Percentiles rank a stretch among this genome's conserved stretches.
phyloP scores from a whole-genome alignment of 164 flowering plant species.

The Kalanchoe fedtschenkoi region DNA sequence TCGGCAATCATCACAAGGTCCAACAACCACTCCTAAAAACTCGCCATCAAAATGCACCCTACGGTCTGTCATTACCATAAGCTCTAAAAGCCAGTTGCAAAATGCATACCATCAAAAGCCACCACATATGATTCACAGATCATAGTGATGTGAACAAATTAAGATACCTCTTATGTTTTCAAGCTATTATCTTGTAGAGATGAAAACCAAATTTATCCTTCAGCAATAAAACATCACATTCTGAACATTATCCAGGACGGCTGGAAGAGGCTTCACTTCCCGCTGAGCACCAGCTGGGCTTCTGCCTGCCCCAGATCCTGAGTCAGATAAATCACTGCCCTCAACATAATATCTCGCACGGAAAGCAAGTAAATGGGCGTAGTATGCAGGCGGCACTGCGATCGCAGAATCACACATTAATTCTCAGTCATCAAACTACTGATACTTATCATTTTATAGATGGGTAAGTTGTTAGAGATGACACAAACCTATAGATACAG shows the following conservation, averaged over 20 bases:
- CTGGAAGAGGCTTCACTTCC: slow-evolving; percentile 29
- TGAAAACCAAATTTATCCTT: too few species aligned
- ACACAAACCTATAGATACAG: slow-evolving; percentile 70
- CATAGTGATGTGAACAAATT: too few species aligned
- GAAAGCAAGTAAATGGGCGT: slow-evolving; percentile 73
- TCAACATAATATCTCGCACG: slow-evolving; percentile 64
- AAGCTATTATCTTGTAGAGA: too few species aligned
- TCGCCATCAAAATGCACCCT: too few species aligned
- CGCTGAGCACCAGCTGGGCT: slow-evolving; percentile 8
- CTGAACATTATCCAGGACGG: slow-evolving; percentile 44
- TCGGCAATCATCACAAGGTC: too few species aligned
- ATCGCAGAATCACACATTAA: not conserved
- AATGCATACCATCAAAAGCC: too few species aligned
- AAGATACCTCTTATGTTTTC: too few species aligned
- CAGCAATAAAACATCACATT: slow-evolving; percentile 75
- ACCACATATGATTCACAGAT: too few species aligned
- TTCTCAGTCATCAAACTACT: not conserved
- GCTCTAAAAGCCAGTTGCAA: too few species aligned
- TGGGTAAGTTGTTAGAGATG: not conserved
- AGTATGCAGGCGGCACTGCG: slow-evolving; percentile 89
- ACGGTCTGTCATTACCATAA: too few species aligned
- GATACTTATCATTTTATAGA: not conserved
- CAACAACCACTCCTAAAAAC: too few species aligned
- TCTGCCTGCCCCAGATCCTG: slow-evolving; percentile 21
- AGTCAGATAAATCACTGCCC: slow-evolving; percentile 27